phyloP scores from a whole-genome alignment of 371 early-diverging fungal genomes.

The Apophysomyces trapeziformis region DNA sequence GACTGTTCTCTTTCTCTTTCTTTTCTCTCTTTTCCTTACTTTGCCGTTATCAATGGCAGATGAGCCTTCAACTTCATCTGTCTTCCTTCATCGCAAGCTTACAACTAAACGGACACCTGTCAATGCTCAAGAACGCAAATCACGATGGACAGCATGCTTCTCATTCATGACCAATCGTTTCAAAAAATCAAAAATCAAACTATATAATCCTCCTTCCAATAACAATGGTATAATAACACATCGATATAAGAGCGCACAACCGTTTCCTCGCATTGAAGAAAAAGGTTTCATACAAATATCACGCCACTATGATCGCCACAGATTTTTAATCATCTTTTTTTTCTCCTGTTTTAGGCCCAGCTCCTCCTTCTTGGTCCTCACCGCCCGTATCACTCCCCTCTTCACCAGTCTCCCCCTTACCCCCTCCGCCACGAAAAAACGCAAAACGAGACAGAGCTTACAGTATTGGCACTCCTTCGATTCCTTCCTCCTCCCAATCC shows the following conservation, averaged over 20 bases:
- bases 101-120: background rate
- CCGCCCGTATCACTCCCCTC: background rate
- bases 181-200: background rate
- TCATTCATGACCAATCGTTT: background rate
- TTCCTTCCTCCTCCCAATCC: background rate
- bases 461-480: background rate
- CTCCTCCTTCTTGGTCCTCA: background rate
- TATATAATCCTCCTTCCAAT: background rate
- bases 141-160: constrained; percentile 1
- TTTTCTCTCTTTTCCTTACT: background rate
- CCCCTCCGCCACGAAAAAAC: constrained; percentile 6
- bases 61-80: constrained; percentile 1
- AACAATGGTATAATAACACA: background rate
- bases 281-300: constrained; percentile 2
- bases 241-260: constrained; percentile 1
- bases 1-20: background rate
- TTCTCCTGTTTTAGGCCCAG: background rate
- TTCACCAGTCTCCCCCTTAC: background rate
- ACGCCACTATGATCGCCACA: constrained; percentile 1
- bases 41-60: background rate
- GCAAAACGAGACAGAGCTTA: background rate
- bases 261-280: background rate
- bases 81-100: background rate
- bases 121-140: background rate
- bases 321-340: background rate